Conservation (phyloP, 139 green algal species). For the Chlorella ohadii region DNA sequence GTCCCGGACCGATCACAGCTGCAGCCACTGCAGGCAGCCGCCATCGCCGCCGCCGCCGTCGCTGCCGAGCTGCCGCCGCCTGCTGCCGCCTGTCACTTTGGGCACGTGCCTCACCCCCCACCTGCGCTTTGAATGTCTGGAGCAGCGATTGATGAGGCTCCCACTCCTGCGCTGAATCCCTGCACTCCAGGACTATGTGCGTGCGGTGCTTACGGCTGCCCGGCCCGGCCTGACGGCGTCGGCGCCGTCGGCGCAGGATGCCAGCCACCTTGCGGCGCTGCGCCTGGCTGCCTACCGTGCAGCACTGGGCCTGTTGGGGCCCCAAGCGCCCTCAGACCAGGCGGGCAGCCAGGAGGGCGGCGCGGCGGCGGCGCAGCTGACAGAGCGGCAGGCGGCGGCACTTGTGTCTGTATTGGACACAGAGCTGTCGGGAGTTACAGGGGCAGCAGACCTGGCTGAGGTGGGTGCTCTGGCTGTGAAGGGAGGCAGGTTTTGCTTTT, state of each 20-base stretch:
- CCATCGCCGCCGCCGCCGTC: too few relatives aligned
- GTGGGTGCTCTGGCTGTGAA: background rate
- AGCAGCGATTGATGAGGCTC: too few relatives aligned
- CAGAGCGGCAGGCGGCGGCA: background rate
- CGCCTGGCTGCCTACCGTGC: background rate
- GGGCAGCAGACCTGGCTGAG: background rate
- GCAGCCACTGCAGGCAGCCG: too few relatives aligned
- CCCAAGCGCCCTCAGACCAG: background rate
- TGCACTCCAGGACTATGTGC: conserved; percentile 4
- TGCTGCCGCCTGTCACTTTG: background rate
- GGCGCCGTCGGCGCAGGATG: background rate
- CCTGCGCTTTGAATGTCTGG: too few relatives aligned
- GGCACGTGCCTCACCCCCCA: background rate
- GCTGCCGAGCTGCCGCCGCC: background rate
- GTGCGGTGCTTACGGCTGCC: background rate
- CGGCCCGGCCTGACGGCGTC: background rate
- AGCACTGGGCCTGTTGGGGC: background rate
- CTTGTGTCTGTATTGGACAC: conserved; percentile 15
- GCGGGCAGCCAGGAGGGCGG: background rate
- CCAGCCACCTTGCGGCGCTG: background rate
- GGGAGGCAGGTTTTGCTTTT: too few relatives aligned
- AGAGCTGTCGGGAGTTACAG: background rate
- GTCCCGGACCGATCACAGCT: too few relatives aligned
- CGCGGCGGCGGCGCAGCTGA: background rate
- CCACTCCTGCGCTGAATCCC: too few relatives aligned